Evolutionary conservation across 208 protist genomes (phyloP).

Genomic region (Leptomonas seymouri): DNA sequence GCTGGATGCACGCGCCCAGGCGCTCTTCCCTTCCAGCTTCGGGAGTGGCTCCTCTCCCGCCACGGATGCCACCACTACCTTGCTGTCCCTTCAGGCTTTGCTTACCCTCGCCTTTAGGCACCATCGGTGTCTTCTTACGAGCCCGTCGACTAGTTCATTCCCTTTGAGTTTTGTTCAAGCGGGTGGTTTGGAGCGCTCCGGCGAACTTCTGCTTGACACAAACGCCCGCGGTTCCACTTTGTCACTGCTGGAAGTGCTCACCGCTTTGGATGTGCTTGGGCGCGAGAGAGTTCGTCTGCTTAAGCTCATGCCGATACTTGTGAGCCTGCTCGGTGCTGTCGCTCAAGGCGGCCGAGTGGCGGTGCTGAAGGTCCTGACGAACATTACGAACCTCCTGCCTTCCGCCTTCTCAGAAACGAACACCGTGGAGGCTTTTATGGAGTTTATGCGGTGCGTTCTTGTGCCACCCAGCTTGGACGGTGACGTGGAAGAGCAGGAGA

Average conservation of each 20-base stretch:
- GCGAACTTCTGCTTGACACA: conserved; percentile 4
- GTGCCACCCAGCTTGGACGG: background rate
- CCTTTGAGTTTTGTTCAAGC: conserved; percentile 35
- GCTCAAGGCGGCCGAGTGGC: background rate
- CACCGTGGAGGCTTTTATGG: background rate
- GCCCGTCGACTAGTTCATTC: conserved; percentile 16
- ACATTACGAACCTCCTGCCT: conserved; percentile 59
- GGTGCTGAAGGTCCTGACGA: conserved; percentile 68
- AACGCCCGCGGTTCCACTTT: conserved; percentile 5
- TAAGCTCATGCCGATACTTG: conserved; percentile 17
- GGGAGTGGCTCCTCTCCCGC: background rate
- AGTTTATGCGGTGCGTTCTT: conserved; percentile 1
- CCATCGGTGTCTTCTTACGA: conserved; percentile 16
- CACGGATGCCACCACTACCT: background rate
- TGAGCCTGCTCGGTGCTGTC: background rate
- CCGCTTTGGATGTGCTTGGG: conserved; percentile 22
- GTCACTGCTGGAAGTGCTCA: conserved; percentile 53
- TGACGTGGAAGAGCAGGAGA: conserved; percentile 31
- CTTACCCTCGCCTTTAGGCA: conserved; percentile 44
- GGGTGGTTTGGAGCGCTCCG: conserved; percentile 39
- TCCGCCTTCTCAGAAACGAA: background rate
- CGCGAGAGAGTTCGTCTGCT: conserved; percentile 3
- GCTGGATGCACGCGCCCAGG: background rate
- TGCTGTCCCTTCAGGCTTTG: conserved; percentile 31
- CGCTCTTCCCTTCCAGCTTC: background rate